phyloP scores from a whole-genome alignment of 106 monocot species.

The Vanilla planifolia region DNA sequence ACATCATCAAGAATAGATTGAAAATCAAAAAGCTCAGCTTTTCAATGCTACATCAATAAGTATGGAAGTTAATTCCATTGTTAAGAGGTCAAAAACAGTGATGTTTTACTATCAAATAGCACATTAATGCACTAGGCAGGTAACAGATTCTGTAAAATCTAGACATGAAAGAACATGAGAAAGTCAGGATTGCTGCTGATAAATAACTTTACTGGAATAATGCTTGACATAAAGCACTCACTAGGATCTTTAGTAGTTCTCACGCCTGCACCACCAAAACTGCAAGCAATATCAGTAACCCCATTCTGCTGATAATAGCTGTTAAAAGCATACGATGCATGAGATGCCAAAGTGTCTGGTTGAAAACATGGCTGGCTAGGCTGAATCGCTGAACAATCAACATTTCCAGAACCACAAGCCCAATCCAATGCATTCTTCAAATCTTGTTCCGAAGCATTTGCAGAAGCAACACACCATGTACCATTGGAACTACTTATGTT shows the following conservation, averaged over 20 bases:
- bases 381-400: conserved; percentile 93
- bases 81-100: no score
- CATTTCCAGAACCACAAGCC: conserved; percentile 97
- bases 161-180: no score
- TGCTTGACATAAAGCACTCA: conserved; percentile 28
- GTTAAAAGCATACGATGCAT: conserved; percentile 88
- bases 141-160: no score
- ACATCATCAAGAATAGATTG: no score
- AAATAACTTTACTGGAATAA: no score
- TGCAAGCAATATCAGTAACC: conserved; percentile 78
- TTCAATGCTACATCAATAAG: no score
- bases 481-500: conserved; percentile 80
- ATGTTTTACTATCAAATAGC: no score
- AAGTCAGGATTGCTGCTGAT: no score
- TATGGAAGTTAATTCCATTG: no score
- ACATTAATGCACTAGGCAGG: no score
- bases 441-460: conserved; percentile 52
- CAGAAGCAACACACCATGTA: conserved; percentile 84
- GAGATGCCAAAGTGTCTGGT: conserved; percentile 70
- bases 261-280: conserved; percentile 75
- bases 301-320: conserved; percentile 89
- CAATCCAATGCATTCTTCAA: conserved; percentile 81
- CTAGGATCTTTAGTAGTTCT: conserved; percentile 84
- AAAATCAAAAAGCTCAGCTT: no score
- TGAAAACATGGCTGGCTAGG: conserved; percentile 96